These are phyloP conservation scores for Phanerochaete carnosa DNA, from an alignment of 768 basidiomycete species.

Conservation along the genomic window DNA sequence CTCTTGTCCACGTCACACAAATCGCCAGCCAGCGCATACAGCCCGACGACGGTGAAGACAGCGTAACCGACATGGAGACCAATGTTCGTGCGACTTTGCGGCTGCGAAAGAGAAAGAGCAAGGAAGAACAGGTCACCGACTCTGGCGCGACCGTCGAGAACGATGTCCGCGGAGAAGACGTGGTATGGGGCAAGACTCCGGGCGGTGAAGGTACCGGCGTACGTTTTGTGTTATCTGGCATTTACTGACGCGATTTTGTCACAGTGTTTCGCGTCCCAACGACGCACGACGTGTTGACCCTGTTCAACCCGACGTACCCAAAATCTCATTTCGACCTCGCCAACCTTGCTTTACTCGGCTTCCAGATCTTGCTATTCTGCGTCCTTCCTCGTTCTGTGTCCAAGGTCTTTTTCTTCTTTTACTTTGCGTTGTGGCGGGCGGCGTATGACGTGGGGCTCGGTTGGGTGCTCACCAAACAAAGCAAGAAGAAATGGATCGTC, in stretches of 20 bases:
- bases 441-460: conserved; percentile 94
- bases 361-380: conserved; percentile 75
- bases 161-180: conserved; percentile 41
- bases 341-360: conserved; percentile 73
- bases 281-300: conserved; percentile 85
- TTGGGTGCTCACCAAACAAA: conserved; percentile 92
- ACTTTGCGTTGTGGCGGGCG: conserved; percentile 91
- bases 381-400: conserved; percentile 53
- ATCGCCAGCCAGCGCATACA: not conserved
- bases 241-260: not conserved
- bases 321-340: conserved; percentile 89
- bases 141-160: not conserved
- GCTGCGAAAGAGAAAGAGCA: conserved; percentile 16
- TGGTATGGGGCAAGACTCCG: conserved; percentile 89
- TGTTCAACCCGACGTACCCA: conserved; percentile 78
- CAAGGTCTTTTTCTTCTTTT: conserved; percentile 75
- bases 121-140: conserved; percentile 2
- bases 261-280: conserved; percentile 91
- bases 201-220: conserved; percentile 58
- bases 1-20: conserved; percentile 7
- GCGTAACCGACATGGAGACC: conserved; percentile 1
- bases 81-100: conserved; percentile 16
- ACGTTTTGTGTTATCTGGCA: not conserved
- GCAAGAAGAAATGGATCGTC: conserved; percentile 94
- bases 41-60: not conserved